A percentile compares a stretch with the other conserved stretches of the same genome.
These are phyloP conservation scores for Cubamyces sp. DNA, from an alignment of 768 basidiomycete genomes.

Conservation along the genomic window DNA sequence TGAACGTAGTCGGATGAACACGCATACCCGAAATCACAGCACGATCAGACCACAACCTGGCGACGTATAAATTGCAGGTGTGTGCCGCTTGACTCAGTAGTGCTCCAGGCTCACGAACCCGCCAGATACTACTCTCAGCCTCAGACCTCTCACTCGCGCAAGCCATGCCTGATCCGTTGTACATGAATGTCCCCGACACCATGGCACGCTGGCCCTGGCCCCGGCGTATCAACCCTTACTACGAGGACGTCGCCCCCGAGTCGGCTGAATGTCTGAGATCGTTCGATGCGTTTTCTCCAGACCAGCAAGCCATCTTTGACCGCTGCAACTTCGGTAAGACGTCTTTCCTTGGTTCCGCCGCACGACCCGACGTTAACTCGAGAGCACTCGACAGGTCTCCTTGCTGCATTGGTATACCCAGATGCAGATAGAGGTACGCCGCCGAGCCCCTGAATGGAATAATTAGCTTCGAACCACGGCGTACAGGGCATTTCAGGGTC, in stretches of 20 bases:
- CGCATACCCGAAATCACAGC: too few relatives aligned
- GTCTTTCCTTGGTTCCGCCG: too few relatives aligned
- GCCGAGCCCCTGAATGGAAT: not conserved
- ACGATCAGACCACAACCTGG: too few relatives aligned
- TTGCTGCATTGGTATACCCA: constrained; percentile 21
- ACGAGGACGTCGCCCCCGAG: constrained; percentile 30
- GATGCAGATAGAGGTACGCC: constrained; percentile 1
- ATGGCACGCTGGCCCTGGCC: constrained; percentile 37
- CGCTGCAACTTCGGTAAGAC: constrained; percentile 31
- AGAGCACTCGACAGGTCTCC: constrained; percentile 6
- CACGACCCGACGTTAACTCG: not conserved
- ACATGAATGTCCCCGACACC: constrained; percentile 30
- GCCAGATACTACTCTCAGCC: not conserved
- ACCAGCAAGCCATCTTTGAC: constrained; percentile 34
- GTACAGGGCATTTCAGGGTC: constrained; percentile 15
- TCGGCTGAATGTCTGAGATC: constrained; percentile 34
- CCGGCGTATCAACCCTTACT: constrained; percentile 35
- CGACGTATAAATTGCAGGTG: not conserved
- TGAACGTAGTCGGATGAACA: too few relatives aligned
- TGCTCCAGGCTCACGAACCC: not conserved
- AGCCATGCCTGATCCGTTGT: not conserved
- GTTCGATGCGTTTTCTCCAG: constrained; percentile 33
- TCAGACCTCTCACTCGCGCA: not conserved
- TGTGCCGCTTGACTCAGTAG: not conserved
- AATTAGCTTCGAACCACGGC: not conserved